Evolutionary conservation across 345 rosid genomes (phyloP), one percentile per base, ranked within the genome.

Genomic region (Gossypium herbaceum): DNA sequence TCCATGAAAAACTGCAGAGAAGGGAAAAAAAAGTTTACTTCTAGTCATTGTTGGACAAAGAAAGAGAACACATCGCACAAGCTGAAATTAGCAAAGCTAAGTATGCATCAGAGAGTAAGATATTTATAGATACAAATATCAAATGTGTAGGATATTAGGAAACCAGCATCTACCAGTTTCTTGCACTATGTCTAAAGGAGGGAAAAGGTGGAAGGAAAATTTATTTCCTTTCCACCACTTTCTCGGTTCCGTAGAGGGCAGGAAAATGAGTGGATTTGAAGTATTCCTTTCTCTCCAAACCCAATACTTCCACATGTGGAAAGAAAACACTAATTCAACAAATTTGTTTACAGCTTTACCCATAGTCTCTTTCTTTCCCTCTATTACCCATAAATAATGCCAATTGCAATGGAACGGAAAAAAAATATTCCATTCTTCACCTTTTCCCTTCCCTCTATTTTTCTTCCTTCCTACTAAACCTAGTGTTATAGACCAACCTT

Each of bases 1-100:
- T 92, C 98, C 98, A 92, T 92, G 84, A 90, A 94, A 82, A 77
- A 90, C 98, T 94, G 86, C 74, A 79, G 77, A 82, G 51, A 19
- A 2, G 2, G 1, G 2, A 4, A 55, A 68, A 56, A 51, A 34
- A 2, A 13, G 11, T 10, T 29, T 51, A 25, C 20, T 70, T 9
- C 12, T 76, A 80, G 74, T 78, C 41, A 80, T 13, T n/a, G 70
- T 77, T 39, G 61, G 54, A 57, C 12, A 22, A 50, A 39, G 63
- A 17, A 70, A 11, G 27, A 17, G 17, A 27, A 39, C 41, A 29
- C 2, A 22, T 6, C 61, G 29, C 51, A 50, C 15, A 0, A 43
- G 8, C 54, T 11, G 57, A 55, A 54, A 27, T 50, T 3, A 50
- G 59, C 24, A 47, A 68, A 45, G 20, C 34, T 47, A 3, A 47